Evolutionary conservation across 805 yeast species (phyloP), one percentile per base, ranked within the genome.

Genomic region (Yamadazyma phyllophila): DNA sequence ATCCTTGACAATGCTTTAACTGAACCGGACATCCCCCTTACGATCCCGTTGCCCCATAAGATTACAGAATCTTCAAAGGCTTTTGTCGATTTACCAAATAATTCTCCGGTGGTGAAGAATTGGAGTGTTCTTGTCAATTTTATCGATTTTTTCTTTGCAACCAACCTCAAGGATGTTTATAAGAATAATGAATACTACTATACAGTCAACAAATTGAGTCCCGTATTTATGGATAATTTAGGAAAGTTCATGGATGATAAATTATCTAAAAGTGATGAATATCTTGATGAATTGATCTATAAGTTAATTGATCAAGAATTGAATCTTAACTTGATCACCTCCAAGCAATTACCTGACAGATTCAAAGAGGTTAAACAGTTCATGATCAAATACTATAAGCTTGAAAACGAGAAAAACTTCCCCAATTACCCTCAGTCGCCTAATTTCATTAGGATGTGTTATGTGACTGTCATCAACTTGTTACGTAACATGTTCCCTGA

Each of bases 41-140:
- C 65, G 9, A 68, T 69, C 46, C 76, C 76, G 1, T 56, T 71
- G 15, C 76, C 76, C 5, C 59, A 60, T 10, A 73, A 68, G 49
- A 49, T 59, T 32, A 66, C 62, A 8, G 56, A 16, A 8, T 6
- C 67, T 2, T 31, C 46, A 14, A 12, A 12, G n/a, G 11, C 36
- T 14, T 60, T 59, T 38, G 54, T 69, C 20, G 51, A 57, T 12
- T 43, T 66, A 10, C 60, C 59, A 7, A 65, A 59, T 11, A 69
- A 69, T 52, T 62, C 60, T 30, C 58, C 62, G 26, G 53, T 60
- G 4, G 44, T 52, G 26, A 51, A 49, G 7, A 60, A 61, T 31
- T 56, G 62, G 45, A 51, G 54, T 26, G 44, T 71, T 16, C 48
- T 71, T 41, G 56, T 61, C 26, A 61, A 63, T 45, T 69, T 70